A percentile compares a stretch with the other conserved stretches of the same genome.
phyloP scores from a whole-genome alignment of 176 grass and related monocot species.

The Sorghum bicolor region DNA sequence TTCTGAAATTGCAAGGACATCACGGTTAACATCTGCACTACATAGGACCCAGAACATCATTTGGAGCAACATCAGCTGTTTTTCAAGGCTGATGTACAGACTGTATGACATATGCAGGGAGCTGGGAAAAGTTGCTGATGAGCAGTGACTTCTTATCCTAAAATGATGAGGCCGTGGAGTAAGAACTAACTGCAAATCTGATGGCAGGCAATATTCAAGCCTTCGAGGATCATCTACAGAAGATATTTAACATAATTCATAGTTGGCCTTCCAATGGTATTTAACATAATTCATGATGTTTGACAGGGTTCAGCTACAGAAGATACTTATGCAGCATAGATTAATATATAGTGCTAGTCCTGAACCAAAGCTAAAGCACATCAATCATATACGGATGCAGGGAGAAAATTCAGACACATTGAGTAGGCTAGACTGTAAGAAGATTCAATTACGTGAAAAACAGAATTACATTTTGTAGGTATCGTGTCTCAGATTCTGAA shows the following conservation, averaged over 20 bases:
- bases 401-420: neutral
- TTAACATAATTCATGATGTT: slow-evolving; percentile 7
- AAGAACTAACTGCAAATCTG: neutral
- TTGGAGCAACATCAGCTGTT: neutral
- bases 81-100: neutral
- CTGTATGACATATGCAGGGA: neutral
- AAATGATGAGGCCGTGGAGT: neutral
- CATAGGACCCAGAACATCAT: neutral
- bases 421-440: neutral
- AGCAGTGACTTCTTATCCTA: neutral
- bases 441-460: slow-evolving; percentile 5
- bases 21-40: too few relatives aligned
- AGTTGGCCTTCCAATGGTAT: neutral
- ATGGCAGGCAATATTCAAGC: neutral
- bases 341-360: neutral
- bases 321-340: neutral
- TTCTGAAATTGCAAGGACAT: neutral
- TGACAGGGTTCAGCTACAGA: neutral
- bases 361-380: neutral
- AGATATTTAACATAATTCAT: slow-evolving; percentile 4
- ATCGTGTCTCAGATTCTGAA: slow-evolving; percentile 24
- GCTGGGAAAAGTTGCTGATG: neutral
- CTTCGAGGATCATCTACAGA: neutral
- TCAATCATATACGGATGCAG: neutral
- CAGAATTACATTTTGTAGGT: slow-evolving; percentile 20